Evolutionary conservation across 371 early-diverging fungal genomes (phyloP), one percentile per base, ranked within the genome.

Genomic region (Batkoa obscura): DNA sequence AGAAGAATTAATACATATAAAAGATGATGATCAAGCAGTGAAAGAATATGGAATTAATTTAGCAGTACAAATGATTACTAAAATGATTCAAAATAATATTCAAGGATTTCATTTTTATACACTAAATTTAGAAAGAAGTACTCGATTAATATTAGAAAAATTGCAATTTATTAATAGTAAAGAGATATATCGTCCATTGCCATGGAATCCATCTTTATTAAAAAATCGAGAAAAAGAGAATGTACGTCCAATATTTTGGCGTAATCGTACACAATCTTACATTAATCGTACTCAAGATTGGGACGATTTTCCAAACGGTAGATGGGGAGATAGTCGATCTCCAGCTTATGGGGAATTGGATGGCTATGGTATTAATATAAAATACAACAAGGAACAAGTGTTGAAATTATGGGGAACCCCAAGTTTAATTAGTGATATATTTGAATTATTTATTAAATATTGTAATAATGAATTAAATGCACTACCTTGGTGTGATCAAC

Each of bases 251-350:
- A 94, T 94, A 60, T 96, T 94, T 66, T 94, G 97, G 95, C 84
- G 83, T 70, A 92, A 97, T 71, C 81, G 93, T 42, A 76, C 86
- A 50, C 80, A 84, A 61, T 86, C 85, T 63, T 94, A 97, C 71
- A 82, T 94, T 59, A 68, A 79, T 53, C 84, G 94, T 55, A 97
- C 97, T 2, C 90, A 90, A 61, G 70, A 80, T 23, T 96, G 97
- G 97, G 95, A 97, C 70, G 95, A 94, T 62, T 97, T 89, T 64
- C 95, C 94, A 23, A 97, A 97, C 66, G 97, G 97, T 39, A 83
- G 97, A 49, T 97, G 95, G 97, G 95, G 95, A 39, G 94, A 94
- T 63, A 79, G 93, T 17, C 76, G 94, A 12, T 94, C 94, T 4
- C 83, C 87, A 36, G 90, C 94, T 8, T 96, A 81, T 71, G 94